phyloP scores from a whole-genome alignment of 768 basidiomycete genomes.

The Lactarius quietus region DNA sequence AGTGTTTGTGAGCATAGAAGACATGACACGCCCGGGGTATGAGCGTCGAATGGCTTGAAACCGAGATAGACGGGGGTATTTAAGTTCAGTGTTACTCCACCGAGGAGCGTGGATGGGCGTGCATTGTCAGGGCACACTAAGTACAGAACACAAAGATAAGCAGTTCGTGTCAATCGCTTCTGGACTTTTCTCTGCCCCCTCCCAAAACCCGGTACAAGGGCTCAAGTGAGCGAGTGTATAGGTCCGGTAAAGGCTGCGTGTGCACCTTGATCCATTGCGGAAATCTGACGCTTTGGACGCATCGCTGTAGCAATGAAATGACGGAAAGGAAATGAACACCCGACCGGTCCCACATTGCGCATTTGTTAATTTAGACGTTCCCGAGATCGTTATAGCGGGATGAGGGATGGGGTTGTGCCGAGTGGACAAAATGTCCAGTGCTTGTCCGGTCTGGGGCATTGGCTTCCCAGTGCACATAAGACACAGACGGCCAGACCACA shows the following conservation, averaged over 20 bases:
- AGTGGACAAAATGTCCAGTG: background rate
- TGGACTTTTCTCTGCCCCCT: no score
- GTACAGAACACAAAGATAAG: no score
- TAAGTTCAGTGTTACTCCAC: background rate
- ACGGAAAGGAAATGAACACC: constrained; percentile 3
- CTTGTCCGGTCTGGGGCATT: background rate
- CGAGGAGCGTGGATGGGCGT: background rate
- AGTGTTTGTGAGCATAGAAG: background rate
- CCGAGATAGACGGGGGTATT: background rate
- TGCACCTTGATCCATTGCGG: no score
- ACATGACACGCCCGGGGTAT: no score
- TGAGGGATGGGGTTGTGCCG: background rate
- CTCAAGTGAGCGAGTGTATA: no score
- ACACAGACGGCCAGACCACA: constrained; percentile 12
- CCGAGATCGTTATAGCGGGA: constrained; percentile 11
- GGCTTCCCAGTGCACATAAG: background rate
- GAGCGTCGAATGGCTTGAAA: no score
- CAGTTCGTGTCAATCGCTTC: no score
- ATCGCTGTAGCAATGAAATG: background rate
- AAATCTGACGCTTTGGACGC: no score
- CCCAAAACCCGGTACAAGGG: no score
- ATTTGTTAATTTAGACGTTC: constrained; percentile 6
- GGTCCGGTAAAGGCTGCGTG: no score
- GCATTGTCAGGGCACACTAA: background rate
- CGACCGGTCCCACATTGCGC: constrained; percentile 5